Base-by-base conservation (phyloP, 352 stramenopile genomes). In the Pythium oligandrum region DNA sequence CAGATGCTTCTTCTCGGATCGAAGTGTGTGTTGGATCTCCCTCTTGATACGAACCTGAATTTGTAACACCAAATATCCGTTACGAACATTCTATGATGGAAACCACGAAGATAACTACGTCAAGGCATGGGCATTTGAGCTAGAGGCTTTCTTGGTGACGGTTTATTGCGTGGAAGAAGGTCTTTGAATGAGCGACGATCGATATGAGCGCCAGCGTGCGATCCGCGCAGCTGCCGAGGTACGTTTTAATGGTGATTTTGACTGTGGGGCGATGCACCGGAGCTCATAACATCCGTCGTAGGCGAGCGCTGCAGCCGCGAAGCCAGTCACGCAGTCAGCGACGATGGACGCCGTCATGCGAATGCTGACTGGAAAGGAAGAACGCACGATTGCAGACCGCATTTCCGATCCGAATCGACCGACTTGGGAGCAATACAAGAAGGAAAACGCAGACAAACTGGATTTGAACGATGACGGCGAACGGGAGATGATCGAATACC, bases 381-480 rank as follows among this genome's bases (percentile, higher is more conserved):
- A 98, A 66, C 83, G 92, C 60, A 97, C 89, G 12, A 98, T 98
- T 57, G 85, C 87, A 0, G 88, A 98, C 58, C 93, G 94, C 56
- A 86, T 98, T 39, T 91, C 81, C 49, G 94, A 98, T 68, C 78
- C 83, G 53, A 98, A 97, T 59, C 83, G 94, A 40, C 94, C 94
- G 31, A 98, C 92, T 38, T 98, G 94, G 94, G 94, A 98, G 65
- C 87, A 98, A 53, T 98, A 96, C 73, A 98, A 98, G 69, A 96
- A 96, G 61, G 90, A 98, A 55, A 98, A 98, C 58, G 78, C 93
- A 17, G 92, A 98, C 63, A 97, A 97, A 63, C 67, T 98, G 17
- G 85, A 97, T 53, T 58, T 98, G 44, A 83, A 51, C 11, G 75
- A 77, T 32, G 83, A 90, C 26, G 88, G 95, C 59, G 75, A 95